Base-by-base conservation (phyloP, 768 basidiomycete genomes). In the Punctularia strigosozonata region DNA sequence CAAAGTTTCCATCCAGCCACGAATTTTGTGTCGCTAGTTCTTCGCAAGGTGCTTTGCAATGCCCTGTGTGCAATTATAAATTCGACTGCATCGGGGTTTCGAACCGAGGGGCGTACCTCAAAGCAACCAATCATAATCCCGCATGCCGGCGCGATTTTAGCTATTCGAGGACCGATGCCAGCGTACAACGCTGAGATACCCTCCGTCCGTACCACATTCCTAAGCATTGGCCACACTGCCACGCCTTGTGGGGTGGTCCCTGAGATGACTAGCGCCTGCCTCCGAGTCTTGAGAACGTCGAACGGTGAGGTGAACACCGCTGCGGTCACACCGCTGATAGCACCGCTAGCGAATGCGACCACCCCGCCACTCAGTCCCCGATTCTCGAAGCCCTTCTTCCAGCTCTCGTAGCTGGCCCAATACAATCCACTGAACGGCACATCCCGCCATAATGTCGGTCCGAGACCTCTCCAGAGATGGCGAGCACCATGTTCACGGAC, bases 121-220 rank as follows among this genome's bases (percentile, higher is more conserved):
- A 82, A 98, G 57, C 82, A 91, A 40, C 86, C 77, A 55, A 97
- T 95, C 94, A 98, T 97, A 47, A 99, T 82, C 18, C 94, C 94
- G 59, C 95, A 99, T 30, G 94, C 95, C 26, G 95, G 95, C 8
- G 89, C 89, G 45, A 95, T 94, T 60, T 98, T 99, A 31, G 78
- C 89, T 38, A 92, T 77, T 26, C 95, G 78, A 37, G 94, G 94
- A 6, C 78, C 58, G 28, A 89, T 61, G 0, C 95, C 95, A 24
- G 87, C 79, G 54, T 83, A 94, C 36, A 97, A 62, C 2, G 86
- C 83, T 6, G 71, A 58, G 4, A 64, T 45, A 2, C 95, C 95
- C 55, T 99, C 95, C 4, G 73, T 80, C 41, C 68, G 73, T 25
- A 88, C 51, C 31, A 98, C 80, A 41, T 75, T 72, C 43, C 71